Base-by-base conservation (phyloP, 2,329 filamentous ascomycete species). In the Allantophomopsis lycopodina region DNA sequence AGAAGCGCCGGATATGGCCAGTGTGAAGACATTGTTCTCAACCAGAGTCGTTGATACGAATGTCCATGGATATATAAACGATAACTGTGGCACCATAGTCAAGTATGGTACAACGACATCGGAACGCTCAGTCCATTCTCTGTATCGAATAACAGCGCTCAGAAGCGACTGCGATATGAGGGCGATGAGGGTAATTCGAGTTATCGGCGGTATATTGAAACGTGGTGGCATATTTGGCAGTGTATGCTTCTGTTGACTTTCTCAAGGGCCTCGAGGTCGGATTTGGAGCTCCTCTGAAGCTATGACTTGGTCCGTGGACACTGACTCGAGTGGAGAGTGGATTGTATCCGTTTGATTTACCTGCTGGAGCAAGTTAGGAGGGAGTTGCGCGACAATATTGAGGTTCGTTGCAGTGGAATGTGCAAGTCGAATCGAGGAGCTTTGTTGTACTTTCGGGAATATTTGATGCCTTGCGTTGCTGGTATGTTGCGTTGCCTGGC, bases 131-230 rank as follows among this genome's bases (percentile, higher is more conserved):
- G 64, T 71, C 71, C 77, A 81, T 62, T 81, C 74, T 45, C 73
- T 70, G 55, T 83, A 83, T 41, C 84, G 75, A 60, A 93, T 76
- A 49, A 79, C 70, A 48, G 83, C 79, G 63, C 88, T 91, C 54
- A 95, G 69, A 50, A 91, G 63, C 39, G 87, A 93, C 61, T 94
- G 79, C 46, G 77, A 64, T 47, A 87, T 60, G 42, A 94, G 72
- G 44, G 71, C 70, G 55, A 83, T 73, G 51, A 98, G 79, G 41
- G 89, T 70, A 51, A 75, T 76, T 47, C 91, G 81, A 36, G 91
- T 96, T 50, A 94, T 76, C 21, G 91, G 89, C 44, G 91, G 91
- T 46, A 96, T 80, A 56, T 93, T 95, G 63, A 95, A 72, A 66
- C 89, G 80, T 40, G 79, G 71, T 53, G 83, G 73, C 86, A 94